Conservation (phyloP, 495 filamentous ascomycete species). For the Xylaria telfairii region DNA sequence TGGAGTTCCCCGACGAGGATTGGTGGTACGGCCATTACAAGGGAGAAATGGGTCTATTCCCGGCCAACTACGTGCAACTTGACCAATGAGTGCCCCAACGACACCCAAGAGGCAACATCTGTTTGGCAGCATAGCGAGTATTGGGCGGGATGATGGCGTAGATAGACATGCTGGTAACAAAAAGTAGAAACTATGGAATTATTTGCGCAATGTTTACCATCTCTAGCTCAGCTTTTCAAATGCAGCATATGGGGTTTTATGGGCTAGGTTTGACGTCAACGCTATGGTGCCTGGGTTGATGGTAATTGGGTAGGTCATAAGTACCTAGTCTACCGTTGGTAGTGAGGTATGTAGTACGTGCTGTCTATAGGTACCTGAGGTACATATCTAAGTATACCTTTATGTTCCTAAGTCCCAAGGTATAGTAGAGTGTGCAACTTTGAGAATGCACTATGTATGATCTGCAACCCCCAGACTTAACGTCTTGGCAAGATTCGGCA, state of each 20-base stretch:
- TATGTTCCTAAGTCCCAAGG: no score
- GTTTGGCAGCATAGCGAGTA: slow-evolving; percentile 23
- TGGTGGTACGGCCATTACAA: slow-evolving; percentile 95
- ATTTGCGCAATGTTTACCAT: slow-evolving; percentile 5
- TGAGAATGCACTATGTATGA: not conserved
- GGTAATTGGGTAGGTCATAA: not conserved
- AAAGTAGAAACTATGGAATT: slow-evolving; percentile 20
- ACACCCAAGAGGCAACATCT: not conserved
- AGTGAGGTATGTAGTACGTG: not conserved
- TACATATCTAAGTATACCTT: no score
- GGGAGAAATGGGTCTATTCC: slow-evolving; percentile 86
- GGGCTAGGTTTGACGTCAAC: not conserved
- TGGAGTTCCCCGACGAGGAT: slow-evolving; percentile 96
- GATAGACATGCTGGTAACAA: slow-evolving; percentile 23
- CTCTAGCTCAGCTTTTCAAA: not conserved
- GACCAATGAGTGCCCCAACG: slow-evolving; percentile 51
- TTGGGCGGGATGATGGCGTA: slow-evolving; percentile 9
- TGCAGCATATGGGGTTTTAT: not conserved
- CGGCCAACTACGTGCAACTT: slow-evolving; percentile 80
- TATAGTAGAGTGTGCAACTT: not conserved
- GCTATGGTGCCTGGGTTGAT: not conserved
- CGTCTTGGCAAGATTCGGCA: slow-evolving; percentile 12
- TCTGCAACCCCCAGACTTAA: slow-evolving; percentile 6
- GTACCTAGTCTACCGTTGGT: no score
- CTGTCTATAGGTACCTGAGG: not conserved